Base-by-base conservation (phyloP, 208 protist species). In the Wallacemonas sp. region DNA sequence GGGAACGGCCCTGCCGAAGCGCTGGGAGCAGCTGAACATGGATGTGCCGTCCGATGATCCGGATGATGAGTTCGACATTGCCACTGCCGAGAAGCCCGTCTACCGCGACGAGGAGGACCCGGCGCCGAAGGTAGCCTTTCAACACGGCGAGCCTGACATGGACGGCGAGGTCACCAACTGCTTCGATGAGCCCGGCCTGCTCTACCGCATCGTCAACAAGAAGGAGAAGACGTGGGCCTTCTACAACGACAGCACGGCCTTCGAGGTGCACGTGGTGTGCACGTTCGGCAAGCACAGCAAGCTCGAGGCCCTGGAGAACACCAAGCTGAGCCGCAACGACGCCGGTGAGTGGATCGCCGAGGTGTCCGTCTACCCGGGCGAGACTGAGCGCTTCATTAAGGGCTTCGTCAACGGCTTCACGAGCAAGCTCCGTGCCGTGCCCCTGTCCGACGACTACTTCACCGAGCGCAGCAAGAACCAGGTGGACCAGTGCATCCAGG, bases 351-450 rank as follows among this genome's bases (percentile, higher is more conserved):
- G 66, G 57, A 67, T 84, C 45, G 82, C 82, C 18, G 70, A 83
- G 49, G 78, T 91, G 2, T 73, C 77, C 26, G 84, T 95, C 32
- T 92, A 91, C 71, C 84, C 89, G 0, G 70, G 77, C 31, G 86
- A 92, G 66, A 95, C 89, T 32, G 89, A 95, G 75, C 64, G 61
- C 12, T 92, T 92, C 72, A 68, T 92, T 36, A 89, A 80, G 63
- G 89, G 89, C 48, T 87, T 90, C 54, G 79, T 95, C 42, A 91
- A 92, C 70, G 89, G 89, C 33, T 95, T 95, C 57, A 81, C 59
- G 22, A 95, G 84, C 74, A 81, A 81, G 55, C 68, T 92, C 20
- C 75, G 82, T 36, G 89, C 89, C 11, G 49, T 84, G 63, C 86
- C 86, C 25, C 77, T 95, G 10, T 84, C 78, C 18, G 72, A 85